These are phyloP conservation scores for Podaxis pistillaris DNA, from an alignment of 768 basidiomycete species.

Conservation along the genomic window DNA sequence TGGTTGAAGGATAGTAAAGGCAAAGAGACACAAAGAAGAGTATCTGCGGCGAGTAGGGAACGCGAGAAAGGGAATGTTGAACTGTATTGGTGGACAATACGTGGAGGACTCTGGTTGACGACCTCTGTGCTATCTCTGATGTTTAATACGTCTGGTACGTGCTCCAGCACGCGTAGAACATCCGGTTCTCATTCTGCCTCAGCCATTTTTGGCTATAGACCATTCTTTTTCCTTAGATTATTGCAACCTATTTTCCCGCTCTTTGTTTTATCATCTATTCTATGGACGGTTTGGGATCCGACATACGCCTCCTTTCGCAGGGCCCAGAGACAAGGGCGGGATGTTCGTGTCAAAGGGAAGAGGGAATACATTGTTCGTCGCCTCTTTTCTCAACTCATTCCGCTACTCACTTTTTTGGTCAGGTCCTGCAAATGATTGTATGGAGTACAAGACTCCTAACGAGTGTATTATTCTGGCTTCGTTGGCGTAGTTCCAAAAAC, in stretches of 20 bases:
- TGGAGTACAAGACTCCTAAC: constrained; percentile 55
- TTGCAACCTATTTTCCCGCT: constrained; percentile 45
- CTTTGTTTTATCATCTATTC: constrained; percentile 54
- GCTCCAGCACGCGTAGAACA: constrained; percentile 18
- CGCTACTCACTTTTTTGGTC: constrained; percentile 12
- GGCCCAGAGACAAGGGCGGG: constrained; percentile 68
- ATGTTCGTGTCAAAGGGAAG: constrained; percentile 67
- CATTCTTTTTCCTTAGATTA: constrained; percentile 25
- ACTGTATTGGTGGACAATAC: constrained; percentile 63
- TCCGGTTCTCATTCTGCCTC: constrained; percentile 3
- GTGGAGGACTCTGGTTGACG: constrained; percentile 65
- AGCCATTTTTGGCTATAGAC: constrained; percentile 34
- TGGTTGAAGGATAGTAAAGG: constrained; percentile 67
- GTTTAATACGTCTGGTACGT: constrained; percentile 45
- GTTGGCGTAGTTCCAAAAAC: constrained; percentile 41
- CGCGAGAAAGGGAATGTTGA: constrained; percentile 46
- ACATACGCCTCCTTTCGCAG: constrained; percentile 62
- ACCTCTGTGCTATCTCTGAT: constrained; percentile 42
- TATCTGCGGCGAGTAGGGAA: constrained; percentile 37
- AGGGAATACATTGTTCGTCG: constrained; percentile 57
- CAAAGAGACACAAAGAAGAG: constrained; percentile 54
- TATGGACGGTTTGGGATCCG: constrained; percentile 88
- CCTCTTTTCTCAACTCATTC: not conserved
- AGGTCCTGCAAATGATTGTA: constrained; percentile 58
- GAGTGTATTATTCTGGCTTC: constrained; percentile 44